phyloP scores from a whole-genome alignment of 495 filamentous ascomycete genomes.

The Trichoderma parareesei region DNA sequence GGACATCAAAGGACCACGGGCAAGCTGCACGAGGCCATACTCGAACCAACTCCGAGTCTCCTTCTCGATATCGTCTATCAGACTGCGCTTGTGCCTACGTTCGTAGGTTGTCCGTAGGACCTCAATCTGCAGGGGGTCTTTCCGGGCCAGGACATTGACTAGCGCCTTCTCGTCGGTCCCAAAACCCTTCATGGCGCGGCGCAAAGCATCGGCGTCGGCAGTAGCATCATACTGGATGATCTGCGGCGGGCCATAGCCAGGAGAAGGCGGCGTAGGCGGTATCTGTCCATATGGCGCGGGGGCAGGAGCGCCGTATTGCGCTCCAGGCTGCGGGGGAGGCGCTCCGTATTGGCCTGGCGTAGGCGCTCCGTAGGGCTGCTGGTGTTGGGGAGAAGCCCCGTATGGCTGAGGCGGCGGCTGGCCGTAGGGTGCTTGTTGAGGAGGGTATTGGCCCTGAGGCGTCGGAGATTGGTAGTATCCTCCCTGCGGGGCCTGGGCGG shows the following conservation, averaged over 20 bases:
- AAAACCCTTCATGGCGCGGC: slow-evolving; percentile 84
- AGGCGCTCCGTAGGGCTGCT: slow-evolving; percentile 27
- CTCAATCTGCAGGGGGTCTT: slow-evolving; percentile 66
- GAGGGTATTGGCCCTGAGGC: slow-evolving; percentile 7
- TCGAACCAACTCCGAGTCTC: slow-evolving; percentile 71
- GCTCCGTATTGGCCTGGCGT: slow-evolving; percentile 28
- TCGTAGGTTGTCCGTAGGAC: slow-evolving; percentile 60
- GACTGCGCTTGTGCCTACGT: slow-evolving; percentile 50
- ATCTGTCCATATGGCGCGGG: slow-evolving; percentile 25
- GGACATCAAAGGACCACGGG: slow-evolving; percentile 65
- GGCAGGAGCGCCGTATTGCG: slow-evolving; percentile 35
- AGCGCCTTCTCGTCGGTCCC: slow-evolving; percentile 77
- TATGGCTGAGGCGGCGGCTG: slow-evolving; percentile 21
- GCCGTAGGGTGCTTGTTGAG: slow-evolving; percentile 12
- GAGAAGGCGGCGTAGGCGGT: slow-evolving; percentile 47
- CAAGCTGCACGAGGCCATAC: slow-evolving; percentile 58
- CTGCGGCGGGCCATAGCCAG: slow-evolving; percentile 55
- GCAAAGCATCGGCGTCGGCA: slow-evolving; percentile 57
- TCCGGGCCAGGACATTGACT: slow-evolving; percentile 53
- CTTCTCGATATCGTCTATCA: slow-evolving; percentile 64
- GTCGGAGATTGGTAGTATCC: slow-evolving; percentile 11
- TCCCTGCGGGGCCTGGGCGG: no score
- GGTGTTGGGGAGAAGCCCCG: slow-evolving; percentile 29
- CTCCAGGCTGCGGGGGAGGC: slow-evolving; percentile 25
- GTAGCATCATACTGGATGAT: slow-evolving; percentile 56